Conservation (phyloP, 2,329 filamentous ascomycete genomes). For the Trichoderma oligosporum region DNA sequence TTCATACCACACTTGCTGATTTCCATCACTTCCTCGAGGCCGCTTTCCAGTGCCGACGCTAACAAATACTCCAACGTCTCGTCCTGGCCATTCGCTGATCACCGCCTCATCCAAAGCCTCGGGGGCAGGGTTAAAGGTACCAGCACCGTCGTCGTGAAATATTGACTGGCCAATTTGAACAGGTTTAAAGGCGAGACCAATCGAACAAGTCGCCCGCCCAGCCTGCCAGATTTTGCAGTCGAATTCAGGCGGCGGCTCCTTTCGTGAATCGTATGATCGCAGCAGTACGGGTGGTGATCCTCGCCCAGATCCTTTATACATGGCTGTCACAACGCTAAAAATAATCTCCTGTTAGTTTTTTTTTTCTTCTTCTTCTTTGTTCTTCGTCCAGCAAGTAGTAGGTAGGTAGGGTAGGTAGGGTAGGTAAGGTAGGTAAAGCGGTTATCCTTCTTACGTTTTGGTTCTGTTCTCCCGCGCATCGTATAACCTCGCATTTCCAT, state of each 20-base stretch:
- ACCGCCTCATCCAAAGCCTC: conserved; percentile 84
- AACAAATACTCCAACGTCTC: conserved; percentile 87
- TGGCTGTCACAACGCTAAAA: conserved; percentile 78
- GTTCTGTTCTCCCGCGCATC: conserved; percentile 80
- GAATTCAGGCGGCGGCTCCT: conserved; percentile 84
- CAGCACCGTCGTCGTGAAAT: conserved; percentile 89
- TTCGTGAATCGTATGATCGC: conserved; percentile 91
- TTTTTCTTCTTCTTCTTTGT: no score
- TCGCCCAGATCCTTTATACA: conserved; percentile 77
- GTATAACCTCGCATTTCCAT: conserved; percentile 83
- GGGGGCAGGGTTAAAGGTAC: conserved; percentile 87
- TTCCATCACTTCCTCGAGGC: conserved; percentile 60
- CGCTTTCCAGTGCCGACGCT: conserved; percentile 93
- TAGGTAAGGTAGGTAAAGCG: not conserved
- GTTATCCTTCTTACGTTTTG: conserved; percentile 66
- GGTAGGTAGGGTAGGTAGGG: no score
- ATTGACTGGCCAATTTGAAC: conserved; percentile 89
- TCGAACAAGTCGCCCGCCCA: conserved; percentile 87
- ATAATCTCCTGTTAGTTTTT: conserved; percentile 19
- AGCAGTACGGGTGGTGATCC: conserved; percentile 68
- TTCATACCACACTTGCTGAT: conserved; percentile 84
- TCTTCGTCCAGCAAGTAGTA: no score
- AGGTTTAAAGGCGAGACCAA: conserved; percentile 90
- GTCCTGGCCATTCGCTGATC: conserved; percentile 89
- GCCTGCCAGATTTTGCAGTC: conserved; percentile 97